These are phyloP conservation scores for Diplodia intermedia DNA, from an alignment of 2,329 filamentous ascomycete genomes.

Conservation along the genomic window DNA sequence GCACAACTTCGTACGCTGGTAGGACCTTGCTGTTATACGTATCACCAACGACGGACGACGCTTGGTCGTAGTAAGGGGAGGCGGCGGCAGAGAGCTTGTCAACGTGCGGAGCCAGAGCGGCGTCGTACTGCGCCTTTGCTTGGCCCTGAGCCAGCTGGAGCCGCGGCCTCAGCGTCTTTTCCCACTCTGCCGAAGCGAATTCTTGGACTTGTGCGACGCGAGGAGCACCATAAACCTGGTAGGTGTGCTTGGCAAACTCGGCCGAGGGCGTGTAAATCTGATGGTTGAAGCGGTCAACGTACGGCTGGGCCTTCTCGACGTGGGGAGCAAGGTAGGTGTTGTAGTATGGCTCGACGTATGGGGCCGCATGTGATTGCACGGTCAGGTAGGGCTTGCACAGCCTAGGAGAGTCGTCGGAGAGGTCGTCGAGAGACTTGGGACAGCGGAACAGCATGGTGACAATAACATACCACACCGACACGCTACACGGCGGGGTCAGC, in stretches of 20 bases:
- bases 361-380: constrained; percentile 71
- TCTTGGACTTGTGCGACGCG: constrained; percentile 70
- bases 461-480: constrained; percentile 86
- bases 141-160: constrained; percentile 69
- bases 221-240: constrained; percentile 76
- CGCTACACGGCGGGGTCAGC: constrained; percentile 54
- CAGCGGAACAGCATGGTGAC: constrained; percentile 83
- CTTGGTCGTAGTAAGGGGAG: constrained; percentile 75
- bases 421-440: constrained; percentile 70
- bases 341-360: constrained; percentile 86
- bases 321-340: constrained; percentile 83
- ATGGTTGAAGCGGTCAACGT: constrained; percentile 65
- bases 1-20: constrained; percentile 75
- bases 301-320: constrained; percentile 76
- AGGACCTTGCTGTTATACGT: constrained; percentile 76
- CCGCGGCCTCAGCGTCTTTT: constrained; percentile 77
- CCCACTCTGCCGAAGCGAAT: constrained; percentile 77
- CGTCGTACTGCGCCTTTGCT: constrained; percentile 71
- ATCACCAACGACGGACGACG: constrained; percentile 67
- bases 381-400: constrained; percentile 82
- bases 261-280: constrained; percentile 73
- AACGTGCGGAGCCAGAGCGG: constrained; percentile 76
- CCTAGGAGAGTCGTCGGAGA: constrained; percentile 72
- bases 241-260: constrained; percentile 66
- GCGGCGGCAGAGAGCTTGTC: constrained; percentile 64